Percentiles rank a stretch among this genome's conserved stretches.
Evolutionary conservation across 2,329 filamentous ascomycete genomes (phyloP).

Genomic region (Teratosphaeria destructans): DNA sequence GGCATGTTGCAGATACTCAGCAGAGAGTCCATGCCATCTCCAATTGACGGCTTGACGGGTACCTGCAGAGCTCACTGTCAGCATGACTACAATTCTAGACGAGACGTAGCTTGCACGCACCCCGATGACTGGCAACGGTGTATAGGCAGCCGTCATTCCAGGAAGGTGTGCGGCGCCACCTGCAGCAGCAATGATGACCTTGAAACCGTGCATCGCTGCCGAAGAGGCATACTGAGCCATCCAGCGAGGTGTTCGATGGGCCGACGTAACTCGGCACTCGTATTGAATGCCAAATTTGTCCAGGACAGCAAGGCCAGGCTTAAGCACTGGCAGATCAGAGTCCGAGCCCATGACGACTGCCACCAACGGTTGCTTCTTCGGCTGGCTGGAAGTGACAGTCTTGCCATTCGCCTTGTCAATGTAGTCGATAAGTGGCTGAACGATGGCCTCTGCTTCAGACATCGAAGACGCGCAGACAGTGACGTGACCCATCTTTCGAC

Average conservation of each 20-base stretch:
- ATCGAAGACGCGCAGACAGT: conserved; percentile 65
- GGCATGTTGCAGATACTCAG: conserved; percentile 45
- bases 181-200: conserved; percentile 39
- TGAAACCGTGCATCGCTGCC: conserved; percentile 28
- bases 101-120: neutral
- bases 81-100: neutral
- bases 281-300: conserved; percentile 62
- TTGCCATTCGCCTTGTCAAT: conserved; percentile 47
- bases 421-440: conserved; percentile 58
- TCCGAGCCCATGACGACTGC: conserved; percentile 78
- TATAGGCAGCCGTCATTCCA: conserved; percentile 42
- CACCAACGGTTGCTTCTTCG: conserved; percentile 44
- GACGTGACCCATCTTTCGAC: conserved; percentile 91
- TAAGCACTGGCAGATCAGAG: conserved; percentile 61
- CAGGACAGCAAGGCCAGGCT: conserved; percentile 55
- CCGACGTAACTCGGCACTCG: conserved; percentile 66
- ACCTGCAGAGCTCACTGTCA: conserved; percentile 14
- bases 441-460: conserved; percentile 54
- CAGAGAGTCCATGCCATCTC: conserved; percentile 41
- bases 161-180: conserved; percentile 43
- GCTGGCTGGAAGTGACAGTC: conserved; percentile 17
- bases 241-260: conserved; percentile 43
- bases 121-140: conserved; percentile 41
- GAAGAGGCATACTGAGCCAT: conserved; percentile 35
- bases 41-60: conserved; percentile 39